phyloP scores from a whole-genome alignment of 495 filamentous ascomycete genomes.

The Aspergillus diversus region DNA sequence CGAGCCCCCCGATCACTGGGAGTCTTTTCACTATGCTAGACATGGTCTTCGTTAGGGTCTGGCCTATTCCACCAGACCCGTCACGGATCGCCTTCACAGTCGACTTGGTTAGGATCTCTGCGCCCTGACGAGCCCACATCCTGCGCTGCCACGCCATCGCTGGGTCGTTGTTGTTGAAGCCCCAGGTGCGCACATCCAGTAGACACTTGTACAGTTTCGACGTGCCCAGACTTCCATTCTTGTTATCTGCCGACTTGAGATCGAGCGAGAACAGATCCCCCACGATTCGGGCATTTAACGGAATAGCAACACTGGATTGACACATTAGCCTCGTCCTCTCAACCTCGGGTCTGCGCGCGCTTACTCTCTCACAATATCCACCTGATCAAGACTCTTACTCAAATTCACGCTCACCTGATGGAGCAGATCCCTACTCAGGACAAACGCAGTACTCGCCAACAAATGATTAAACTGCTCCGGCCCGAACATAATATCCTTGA shows the following conservation, averaged over 20 bases:
- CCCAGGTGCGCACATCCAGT: conserved; percentile 1
- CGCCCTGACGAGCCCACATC: not conserved
- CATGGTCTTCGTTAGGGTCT: too few species aligned
- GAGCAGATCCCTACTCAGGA: not conserved
- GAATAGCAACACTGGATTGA: not conserved
- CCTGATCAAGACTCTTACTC: not conserved
- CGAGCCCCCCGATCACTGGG: not conserved
- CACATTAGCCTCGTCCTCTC: not conserved
- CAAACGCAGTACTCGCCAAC: not conserved
- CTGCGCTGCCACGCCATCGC: not conserved
- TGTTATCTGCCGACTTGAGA: not conserved
- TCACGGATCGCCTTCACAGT: not conserved
- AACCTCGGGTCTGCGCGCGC: not conserved
- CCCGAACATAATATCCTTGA: conserved; percentile 18
- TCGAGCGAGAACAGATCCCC: conserved; percentile 3
- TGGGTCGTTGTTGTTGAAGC: conserved; percentile 6
- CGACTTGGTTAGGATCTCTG: not conserved
- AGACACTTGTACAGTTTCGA: not conserved
- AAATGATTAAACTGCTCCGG: conserved; percentile 11
- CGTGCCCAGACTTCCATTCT: not conserved
- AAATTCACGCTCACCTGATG: not conserved
- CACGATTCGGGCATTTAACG: not conserved
- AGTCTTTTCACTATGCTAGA: too few species aligned
- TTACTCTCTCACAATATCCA: not conserved
- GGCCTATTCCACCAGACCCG: not conserved